Conservation (phyloP, 768 basidiomycete species). For the Suillus paluster region DNA sequence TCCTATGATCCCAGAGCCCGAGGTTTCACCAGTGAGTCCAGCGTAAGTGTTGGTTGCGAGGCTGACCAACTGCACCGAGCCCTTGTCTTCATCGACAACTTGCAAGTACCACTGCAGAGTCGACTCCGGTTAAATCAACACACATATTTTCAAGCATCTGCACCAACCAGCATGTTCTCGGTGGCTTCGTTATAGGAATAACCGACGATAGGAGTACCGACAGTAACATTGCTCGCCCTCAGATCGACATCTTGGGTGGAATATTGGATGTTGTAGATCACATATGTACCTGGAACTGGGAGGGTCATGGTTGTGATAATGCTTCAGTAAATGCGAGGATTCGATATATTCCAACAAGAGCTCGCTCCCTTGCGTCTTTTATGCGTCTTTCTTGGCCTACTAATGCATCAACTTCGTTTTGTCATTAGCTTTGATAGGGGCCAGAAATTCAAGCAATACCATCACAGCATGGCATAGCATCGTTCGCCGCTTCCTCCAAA, state of each 20-base stretch:
- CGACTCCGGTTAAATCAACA: neutral
- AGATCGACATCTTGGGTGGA: neutral
- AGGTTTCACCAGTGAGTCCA: neutral
- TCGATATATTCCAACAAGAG: neutral
- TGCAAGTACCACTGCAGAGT: too few species aligned
- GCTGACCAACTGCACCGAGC: neutral
- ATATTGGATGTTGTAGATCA: slow-evolving; percentile 3
- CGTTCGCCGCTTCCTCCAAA: neutral
- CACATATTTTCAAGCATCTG: neutral
- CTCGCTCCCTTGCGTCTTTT: neutral
- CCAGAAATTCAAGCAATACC: neutral
- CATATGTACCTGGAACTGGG: neutral
- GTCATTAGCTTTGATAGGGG: neutral
- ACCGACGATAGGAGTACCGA: neutral
- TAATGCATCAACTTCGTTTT: neutral
- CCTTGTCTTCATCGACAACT: neutral
- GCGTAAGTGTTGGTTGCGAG: neutral
- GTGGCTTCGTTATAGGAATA: neutral
- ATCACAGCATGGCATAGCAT: neutral
- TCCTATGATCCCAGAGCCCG: neutral
- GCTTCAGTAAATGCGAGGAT: neutral
- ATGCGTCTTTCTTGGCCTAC: neutral
- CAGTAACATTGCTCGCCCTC: neutral
- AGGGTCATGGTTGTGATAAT: neutral
- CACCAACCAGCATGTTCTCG: slow-evolving; percentile 1